Conservation (phyloP, 2,329 filamentous ascomycete genomes). For the Dryadomyces quercus-mongolicae region DNA sequence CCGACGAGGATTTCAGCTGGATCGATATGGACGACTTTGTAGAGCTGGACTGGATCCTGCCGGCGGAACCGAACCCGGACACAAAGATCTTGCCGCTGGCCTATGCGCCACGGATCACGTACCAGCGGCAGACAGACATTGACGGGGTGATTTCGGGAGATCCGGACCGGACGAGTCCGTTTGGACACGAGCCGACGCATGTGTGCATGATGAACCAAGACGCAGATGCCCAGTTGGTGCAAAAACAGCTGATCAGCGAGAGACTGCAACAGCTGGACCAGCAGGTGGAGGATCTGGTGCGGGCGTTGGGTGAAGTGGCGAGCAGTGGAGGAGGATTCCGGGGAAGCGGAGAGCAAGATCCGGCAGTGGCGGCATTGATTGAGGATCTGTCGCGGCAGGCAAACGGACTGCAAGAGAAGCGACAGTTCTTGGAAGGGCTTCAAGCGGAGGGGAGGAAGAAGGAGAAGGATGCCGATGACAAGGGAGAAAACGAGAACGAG, state of each 20-base stretch:
- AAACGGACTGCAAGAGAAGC: constrained; percentile 44
- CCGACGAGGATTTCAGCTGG: constrained; percentile 91
- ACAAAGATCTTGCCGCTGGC: constrained; percentile 90
- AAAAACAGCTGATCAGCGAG: constrained; percentile 71
- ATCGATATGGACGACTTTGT: constrained; percentile 99
- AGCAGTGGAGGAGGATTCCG: constrained; percentile 35
- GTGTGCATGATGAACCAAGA: constrained; percentile 89
- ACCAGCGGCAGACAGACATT: constrained; percentile 94
- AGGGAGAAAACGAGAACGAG: constrained; percentile 16
- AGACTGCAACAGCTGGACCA: constrained; percentile 66
- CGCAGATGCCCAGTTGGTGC: constrained; percentile 79
- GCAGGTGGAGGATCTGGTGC: constrained; percentile 65
- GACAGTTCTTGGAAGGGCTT: constrained; percentile 38
- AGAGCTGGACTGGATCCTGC: constrained; percentile 91
- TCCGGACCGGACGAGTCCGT: constrained; percentile 70
- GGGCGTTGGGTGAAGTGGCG: constrained; percentile 63
- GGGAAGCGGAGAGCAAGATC: constrained; percentile 19
- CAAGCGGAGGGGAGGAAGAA: constrained; percentile 37
- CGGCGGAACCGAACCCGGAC: constrained; percentile 78
- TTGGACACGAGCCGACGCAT: constrained; percentile 88
- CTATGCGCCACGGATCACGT: constrained; percentile 89
- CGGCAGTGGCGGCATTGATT: constrained; percentile 37
- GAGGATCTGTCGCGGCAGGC: constrained; percentile 47
- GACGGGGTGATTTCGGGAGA: constrained; percentile 69
- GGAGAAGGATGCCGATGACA: constrained; percentile 19